phyloP scores from a whole-genome alignment of 192 early-diverging fungal genomes.

The Coemansia sp. region DNA sequence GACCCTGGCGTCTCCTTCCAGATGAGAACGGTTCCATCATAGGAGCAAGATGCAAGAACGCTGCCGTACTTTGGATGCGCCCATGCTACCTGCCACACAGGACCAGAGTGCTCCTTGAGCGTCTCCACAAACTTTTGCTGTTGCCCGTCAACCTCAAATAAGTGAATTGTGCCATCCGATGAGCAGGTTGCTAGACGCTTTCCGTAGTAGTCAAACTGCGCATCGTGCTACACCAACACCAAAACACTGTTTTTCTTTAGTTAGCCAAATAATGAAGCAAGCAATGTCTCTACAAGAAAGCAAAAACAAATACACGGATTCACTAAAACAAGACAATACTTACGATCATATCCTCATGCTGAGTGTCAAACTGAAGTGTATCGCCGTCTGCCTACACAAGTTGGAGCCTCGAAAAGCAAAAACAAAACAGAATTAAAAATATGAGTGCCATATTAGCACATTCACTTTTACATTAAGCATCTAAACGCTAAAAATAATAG shows the following conservation, averaged over 20 bases:
- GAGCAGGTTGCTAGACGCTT: slow-evolving; percentile 97
- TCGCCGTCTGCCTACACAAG: slow-evolving; percentile 40
- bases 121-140: slow-evolving; percentile 50
- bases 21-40: slow-evolving; percentile 93
- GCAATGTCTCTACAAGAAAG: too few relatives aligned
- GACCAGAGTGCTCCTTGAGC: slow-evolving; percentile 83
- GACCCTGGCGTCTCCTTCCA: slow-evolving; percentile 87
- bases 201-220: slow-evolving; percentile 81
- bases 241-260: not conserved
- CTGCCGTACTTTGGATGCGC: slow-evolving; percentile 97
- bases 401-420: not conserved
- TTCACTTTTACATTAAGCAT: not conserved
- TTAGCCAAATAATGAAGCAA: too few relatives aligned
- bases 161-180: slow-evolving; percentile 89
- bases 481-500: too few relatives aligned
- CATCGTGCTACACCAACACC: slow-evolving; percentile 62
- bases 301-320: too few relatives aligned
- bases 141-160: slow-evolving; percentile 83
- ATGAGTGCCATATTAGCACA: not conserved
- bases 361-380: slow-evolving; percentile 56
- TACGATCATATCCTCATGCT: slow-evolving; percentile 58
- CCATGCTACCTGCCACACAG: slow-evolving; percentile 99
- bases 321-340: slow-evolving; percentile 12
- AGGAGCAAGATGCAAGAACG: slow-evolving; percentile 94
- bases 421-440: not conserved